A percentile compares a stretch with the other conserved stretches of the same genome.
Evolutionary conservation across 1,284 basidiomycete species (phyloP).

Genomic region (Porogramme epimiltina): DNA sequence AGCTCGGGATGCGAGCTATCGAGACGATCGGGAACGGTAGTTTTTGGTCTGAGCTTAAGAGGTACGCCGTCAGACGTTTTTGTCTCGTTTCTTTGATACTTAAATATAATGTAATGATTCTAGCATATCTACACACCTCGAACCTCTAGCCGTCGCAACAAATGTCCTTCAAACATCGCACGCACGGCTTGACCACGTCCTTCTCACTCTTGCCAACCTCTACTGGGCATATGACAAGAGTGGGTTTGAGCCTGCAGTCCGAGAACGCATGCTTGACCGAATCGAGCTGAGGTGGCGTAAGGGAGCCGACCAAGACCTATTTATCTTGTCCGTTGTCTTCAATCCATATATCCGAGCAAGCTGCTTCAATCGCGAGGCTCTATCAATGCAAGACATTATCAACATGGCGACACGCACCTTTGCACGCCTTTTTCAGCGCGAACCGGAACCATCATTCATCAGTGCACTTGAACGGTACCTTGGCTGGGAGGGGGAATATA

Average conservation of each 20-base stretch:
- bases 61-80: background rate
- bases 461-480: background rate
- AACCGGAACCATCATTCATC: background rate
- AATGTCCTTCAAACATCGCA: background rate
- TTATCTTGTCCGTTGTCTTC: constrained; percentile 5
- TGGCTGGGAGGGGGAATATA: background rate
- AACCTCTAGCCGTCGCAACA: background rate
- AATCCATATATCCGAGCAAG: constrained; percentile 6
- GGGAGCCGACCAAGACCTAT: constrained; percentile 5
- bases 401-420: background rate
- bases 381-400: background rate
- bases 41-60: constrained; percentile 24
- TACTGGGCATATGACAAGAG: background rate
- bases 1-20: constrained; percentile 17
- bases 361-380: constrained; percentile 3
- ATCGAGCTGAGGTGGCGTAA: constrained; percentile 6
- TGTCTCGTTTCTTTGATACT: no score
- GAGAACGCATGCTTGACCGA: background rate
- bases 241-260: background rate
- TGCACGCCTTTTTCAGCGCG: background rate
- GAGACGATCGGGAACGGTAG: constrained; percentile 14
- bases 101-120: no score
- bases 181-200: constrained; percentile 1
- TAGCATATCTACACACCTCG: no score
- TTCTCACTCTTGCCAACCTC: background rate